phyloP scores from a whole-genome alignment of 2,329 filamentous ascomycete species.

The Fusarium guadeloupense region DNA sequence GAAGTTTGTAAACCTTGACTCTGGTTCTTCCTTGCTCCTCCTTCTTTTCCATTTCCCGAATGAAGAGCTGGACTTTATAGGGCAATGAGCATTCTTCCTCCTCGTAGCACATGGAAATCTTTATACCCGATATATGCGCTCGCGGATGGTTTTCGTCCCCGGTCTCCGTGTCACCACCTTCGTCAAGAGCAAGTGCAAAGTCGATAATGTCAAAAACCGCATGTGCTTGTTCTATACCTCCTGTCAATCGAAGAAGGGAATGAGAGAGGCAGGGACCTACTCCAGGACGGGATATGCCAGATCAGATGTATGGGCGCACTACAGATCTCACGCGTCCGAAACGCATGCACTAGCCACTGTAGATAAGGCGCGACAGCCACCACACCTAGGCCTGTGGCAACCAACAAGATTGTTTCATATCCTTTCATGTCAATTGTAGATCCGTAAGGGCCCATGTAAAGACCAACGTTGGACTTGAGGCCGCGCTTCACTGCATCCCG shows the following conservation, averaged over 20 bases:
- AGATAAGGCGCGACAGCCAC: conserved; percentile 14
- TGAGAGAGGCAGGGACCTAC: not conserved
- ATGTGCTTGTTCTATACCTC: not conserved
- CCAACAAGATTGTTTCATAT: conserved; percentile 2
- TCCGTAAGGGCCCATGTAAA: conserved; percentile 10
- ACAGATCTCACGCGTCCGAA: not conserved
- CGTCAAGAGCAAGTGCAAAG: conserved; percentile 2
- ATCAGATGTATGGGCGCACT: conserved; percentile 8
- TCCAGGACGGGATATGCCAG: conserved; percentile 12
- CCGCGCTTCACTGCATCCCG: not conserved
- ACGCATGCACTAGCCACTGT: conserved; percentile 1
- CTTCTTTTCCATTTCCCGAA: not conserved
- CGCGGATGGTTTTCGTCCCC: not conserved
- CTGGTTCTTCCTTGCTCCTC: not conserved
- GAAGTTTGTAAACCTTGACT: not conserved
- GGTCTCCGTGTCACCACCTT: not conserved
- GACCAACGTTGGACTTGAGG: not conserved
- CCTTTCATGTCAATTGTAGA: conserved; percentile 1
- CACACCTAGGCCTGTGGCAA: conserved; percentile 13
- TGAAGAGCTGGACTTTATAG: not conserved
- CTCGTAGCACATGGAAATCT: conserved; percentile 3
- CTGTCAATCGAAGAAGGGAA: not conserved
- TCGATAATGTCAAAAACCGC: conserved; percentile 3
- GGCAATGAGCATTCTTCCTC: not conserved
- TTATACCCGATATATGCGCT: not conserved